These are phyloP conservation scores for Elsinoe necatrix DNA, from an alignment of 2,329 filamentous ascomycete genomes.

Conservation along the genomic window DNA sequence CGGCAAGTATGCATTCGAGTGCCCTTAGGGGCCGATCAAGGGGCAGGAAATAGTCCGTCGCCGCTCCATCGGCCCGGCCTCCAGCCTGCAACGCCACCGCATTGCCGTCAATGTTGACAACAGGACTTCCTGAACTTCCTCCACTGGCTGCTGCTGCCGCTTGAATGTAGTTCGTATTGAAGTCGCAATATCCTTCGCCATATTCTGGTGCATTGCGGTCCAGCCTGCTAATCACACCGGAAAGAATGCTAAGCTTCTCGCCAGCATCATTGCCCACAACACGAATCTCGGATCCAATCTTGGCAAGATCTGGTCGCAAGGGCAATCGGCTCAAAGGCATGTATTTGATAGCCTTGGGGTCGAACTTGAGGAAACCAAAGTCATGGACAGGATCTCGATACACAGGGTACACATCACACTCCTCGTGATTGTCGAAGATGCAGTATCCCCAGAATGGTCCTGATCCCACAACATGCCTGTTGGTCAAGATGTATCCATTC, in stretches of 20 bases:
- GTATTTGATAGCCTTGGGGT: slow-evolving; percentile 93
- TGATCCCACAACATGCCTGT: slow-evolving; percentile 78
- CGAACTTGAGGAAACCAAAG: slow-evolving; percentile 93
- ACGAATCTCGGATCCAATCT: slow-evolving; percentile 85
- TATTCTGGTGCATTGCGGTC: slow-evolving; percentile 97
- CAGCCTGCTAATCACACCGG: slow-evolving; percentile 90
- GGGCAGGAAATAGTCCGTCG: slow-evolving; percentile 95
- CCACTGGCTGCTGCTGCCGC: slow-evolving; percentile 94
- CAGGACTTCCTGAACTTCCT: slow-evolving; percentile 94
- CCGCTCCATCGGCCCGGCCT: slow-evolving; percentile 84
- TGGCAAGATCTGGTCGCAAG: slow-evolving; percentile 75
- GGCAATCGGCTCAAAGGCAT: slow-evolving; percentile 78
- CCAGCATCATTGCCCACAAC: slow-evolving; percentile 98
- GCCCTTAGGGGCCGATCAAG: slow-evolving; percentile 84
- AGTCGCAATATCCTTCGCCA: slow-evolving; percentile 95
- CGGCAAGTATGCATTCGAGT: slow-evolving; percentile 72
- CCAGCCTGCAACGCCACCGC: slow-evolving; percentile 91
- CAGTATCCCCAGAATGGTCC: slow-evolving; percentile 97
- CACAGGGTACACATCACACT: slow-evolving; percentile 88
- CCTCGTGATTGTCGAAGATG: slow-evolving; percentile 97
- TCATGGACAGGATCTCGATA: slow-evolving; percentile 98
- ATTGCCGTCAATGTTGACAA: slow-evolving; percentile 88
- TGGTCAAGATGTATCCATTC: slow-evolving; percentile 58
- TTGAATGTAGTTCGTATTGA: slow-evolving; percentile 95
- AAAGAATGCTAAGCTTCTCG: slow-evolving; percentile 95